Percentiles rank a stretch among this genome's conserved stretches.
phyloP scores from a whole-genome alignment of 2,329 filamentous ascomycete genomes.

The Ophiostoma australiae region DNA sequence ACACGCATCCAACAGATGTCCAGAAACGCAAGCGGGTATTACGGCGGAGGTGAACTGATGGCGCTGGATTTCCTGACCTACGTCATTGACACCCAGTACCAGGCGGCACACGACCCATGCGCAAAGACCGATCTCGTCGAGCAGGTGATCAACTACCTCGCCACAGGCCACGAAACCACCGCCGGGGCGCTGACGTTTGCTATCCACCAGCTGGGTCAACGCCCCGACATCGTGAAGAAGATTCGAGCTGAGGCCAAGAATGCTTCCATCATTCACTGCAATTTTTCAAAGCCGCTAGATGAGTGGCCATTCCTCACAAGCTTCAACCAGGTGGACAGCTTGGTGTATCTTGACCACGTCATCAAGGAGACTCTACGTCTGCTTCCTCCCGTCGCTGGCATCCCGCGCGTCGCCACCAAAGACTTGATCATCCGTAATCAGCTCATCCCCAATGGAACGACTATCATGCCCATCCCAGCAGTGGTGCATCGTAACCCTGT shows the following conservation, averaged over 20 bases:
- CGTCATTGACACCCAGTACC: conserved; percentile 29
- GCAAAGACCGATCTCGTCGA: conserved; percentile 24
- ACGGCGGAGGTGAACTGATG: not conserved
- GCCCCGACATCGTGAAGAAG: conserved; percentile 35
- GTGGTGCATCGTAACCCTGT: conserved; percentile 27
- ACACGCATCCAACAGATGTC: conserved; percentile 13
- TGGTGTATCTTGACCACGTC: conserved; percentile 37
- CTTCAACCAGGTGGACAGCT: conserved; percentile 22
- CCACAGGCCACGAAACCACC: conserved; percentile 36
- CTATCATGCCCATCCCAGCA: conserved; percentile 28
- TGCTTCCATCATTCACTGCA: not conserved
- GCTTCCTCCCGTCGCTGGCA: conserved; percentile 32
- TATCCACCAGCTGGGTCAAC: conserved; percentile 33
- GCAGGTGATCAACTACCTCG: conserved; percentile 30
- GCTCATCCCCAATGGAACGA: conserved; percentile 30
- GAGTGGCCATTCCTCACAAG: not conserved
- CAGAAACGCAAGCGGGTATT: not conserved
- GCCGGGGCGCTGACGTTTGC: conserved; percentile 36
- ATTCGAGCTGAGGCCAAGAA: conserved; percentile 25
- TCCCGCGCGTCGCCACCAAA: conserved; percentile 23
- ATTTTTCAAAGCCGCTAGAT: not conserved
- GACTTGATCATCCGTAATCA: conserved; percentile 30
- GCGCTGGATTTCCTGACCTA: conserved; percentile 31
- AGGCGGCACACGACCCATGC: conserved; percentile 11
- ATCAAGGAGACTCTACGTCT: conserved; percentile 31